phyloP scores from a whole-genome alignment of 345 rosid genomes.

The Gossypium australe region DNA sequence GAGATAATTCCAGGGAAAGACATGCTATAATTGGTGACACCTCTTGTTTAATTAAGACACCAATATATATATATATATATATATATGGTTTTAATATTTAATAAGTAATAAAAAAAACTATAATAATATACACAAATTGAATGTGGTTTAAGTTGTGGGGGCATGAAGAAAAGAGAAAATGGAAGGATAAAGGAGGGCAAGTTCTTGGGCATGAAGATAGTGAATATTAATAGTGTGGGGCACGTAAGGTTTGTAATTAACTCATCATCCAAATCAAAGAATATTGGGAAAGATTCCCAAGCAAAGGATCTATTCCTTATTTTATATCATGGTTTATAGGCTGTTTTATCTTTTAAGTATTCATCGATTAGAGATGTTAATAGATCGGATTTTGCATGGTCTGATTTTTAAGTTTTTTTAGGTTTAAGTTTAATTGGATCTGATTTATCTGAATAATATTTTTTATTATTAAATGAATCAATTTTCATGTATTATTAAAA shows the following conservation, averaged over 20 bases:
- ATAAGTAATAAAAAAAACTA: no score
- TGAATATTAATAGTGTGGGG: slow-evolving; percentile 21
- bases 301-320: slow-evolving; percentile 23
- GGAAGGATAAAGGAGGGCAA: slow-evolving; percentile 26
- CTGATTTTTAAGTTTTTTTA: no score
- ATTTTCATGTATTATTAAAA: no score
- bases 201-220: slow-evolving; percentile 24
- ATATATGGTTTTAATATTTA: no score
- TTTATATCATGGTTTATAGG: background rate
- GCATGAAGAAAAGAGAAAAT: slow-evolving; percentile 9
- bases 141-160: background rate
- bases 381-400: accelerated
- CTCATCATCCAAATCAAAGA: slow-evolving; percentile 3
- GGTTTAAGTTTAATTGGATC: no score
- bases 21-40: background rate
- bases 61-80: no score
- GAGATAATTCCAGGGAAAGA: background rate
- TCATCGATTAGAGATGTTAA: no score
- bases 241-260: slow-evolving; percentile 19
- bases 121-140: background rate
- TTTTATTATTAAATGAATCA: no score
- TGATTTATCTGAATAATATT: no score
- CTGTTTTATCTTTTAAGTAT: background rate
- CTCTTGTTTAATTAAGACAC: no score
- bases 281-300: slow-evolving; percentile 1